Percentiles rank a stretch among this genome's conserved stretches.
These are phyloP conservation scores for Fusarium beomiforme DNA, from an alignment of 2,329 filamentous ascomycete species.

Conservation along the genomic window DNA sequence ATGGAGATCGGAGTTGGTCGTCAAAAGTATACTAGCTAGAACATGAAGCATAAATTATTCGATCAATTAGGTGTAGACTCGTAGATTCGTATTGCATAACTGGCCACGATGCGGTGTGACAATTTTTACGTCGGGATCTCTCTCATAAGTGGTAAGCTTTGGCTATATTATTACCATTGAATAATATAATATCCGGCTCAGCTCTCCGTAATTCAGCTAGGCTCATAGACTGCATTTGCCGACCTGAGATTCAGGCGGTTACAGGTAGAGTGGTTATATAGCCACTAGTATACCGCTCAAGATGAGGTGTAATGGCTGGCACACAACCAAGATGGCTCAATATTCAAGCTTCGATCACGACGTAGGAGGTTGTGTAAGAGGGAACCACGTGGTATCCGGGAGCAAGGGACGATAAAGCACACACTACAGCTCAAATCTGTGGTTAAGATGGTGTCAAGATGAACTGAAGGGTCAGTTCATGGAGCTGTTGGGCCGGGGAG, in stretches of 20 bases:
- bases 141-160: background rate
- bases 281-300: background rate
- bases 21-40: background rate
- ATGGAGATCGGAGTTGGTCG: background rate
- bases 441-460: slow-evolving; percentile 5
- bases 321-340: slow-evolving; percentile 1
- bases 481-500: slow-evolving; percentile 1
- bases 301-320: slow-evolving; percentile 1
- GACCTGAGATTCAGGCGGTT: slow-evolving; percentile 25
- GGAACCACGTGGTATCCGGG: slow-evolving; percentile 32
- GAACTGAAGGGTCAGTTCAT: slow-evolving; percentile 20
- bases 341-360: background rate
- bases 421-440: background rate
- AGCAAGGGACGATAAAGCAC: slow-evolving; percentile 28
- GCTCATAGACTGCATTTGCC: slow-evolving; percentile 14
- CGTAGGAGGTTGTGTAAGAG: background rate
- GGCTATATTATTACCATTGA: background rate
- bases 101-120: background rate
- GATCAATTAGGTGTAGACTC: background rate
- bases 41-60: background rate
- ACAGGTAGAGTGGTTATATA: slow-evolving; percentile 15
- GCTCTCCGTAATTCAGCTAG: slow-evolving; percentile 24
- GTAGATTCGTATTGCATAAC: background rate
- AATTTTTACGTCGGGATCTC: background rate
- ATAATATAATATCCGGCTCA: slow-evolving; percentile 14